Evolutionary conservation across 1,139 yeast species (phyloP).

Genomic region (Saccharomycopsis hybrid): DNA sequence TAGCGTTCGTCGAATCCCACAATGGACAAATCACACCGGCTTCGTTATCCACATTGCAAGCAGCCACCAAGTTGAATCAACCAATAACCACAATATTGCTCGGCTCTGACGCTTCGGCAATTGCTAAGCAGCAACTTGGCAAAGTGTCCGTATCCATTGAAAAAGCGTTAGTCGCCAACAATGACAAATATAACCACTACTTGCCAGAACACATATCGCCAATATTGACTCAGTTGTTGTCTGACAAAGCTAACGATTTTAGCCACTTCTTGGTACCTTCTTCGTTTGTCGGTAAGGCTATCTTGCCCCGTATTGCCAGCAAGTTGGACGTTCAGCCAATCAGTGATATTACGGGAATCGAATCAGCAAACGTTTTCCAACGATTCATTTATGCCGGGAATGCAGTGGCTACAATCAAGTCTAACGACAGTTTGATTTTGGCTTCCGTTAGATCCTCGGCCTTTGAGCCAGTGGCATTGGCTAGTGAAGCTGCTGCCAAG

Average conservation of each 20-base stretch:
- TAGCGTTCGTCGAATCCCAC: conserved; percentile 65
- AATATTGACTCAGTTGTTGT: conserved; percentile 41
- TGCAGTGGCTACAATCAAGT: conserved; percentile 76
- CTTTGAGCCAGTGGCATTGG: conserved; percentile 51
- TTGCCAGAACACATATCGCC: conserved; percentile 67
- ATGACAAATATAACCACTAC: conserved; percentile 45
- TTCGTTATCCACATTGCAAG: conserved; percentile 58
- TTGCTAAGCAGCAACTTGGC: conserved; percentile 32
- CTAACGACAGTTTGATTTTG: conserved; percentile 58
- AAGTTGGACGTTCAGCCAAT: conserved; percentile 81
- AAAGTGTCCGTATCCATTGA: conserved; percentile 28
- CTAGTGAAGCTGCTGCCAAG: conserved; percentile 29
- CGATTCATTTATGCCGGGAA: conserved; percentile 97
- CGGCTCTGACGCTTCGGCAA: conserved; percentile 45
- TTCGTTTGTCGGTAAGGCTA: conserved; percentile 79
- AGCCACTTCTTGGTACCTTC: conserved; percentile 79
- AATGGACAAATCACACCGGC: conserved; percentile 54
- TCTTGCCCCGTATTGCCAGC: conserved; percentile 85
- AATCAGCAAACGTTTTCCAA: conserved; percentile 63
- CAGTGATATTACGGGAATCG: conserved; percentile 69
- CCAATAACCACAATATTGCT: conserved; percentile 58
- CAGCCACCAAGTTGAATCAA: conserved; percentile 58
- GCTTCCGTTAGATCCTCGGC: conserved; percentile 83
- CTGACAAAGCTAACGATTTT: conserved; percentile 36
- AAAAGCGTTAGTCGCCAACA: conserved; percentile 47